A percentile compares a stretch with the other conserved stretches of the same genome.
These are phyloP conservation scores for Psophocarpus tetragonolobus DNA, from an alignment of 306 rosid genomes.

Conservation along the genomic window DNA sequence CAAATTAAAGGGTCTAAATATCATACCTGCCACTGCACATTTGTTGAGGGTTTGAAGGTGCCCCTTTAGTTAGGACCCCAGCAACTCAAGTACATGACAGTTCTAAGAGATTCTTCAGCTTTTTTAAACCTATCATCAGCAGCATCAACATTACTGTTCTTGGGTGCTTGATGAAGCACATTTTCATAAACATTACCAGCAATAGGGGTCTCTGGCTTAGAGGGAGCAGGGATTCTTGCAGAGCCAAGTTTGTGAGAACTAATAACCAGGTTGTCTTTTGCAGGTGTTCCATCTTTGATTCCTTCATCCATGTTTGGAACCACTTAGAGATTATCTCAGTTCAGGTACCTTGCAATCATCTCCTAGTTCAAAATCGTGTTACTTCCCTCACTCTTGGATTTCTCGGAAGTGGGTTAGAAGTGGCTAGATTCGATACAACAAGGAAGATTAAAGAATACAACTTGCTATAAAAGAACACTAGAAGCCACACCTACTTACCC, in stretches of 20 bases:
- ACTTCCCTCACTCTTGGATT: background rate
- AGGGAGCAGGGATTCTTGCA: background rate
- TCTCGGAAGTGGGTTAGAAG: background rate
- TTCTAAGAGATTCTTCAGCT: conserved; percentile 65
- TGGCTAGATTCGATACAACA: background rate
- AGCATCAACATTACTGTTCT: background rate
- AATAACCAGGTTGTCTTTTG: conserved; percentile 16
- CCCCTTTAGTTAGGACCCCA: conserved; percentile 47
- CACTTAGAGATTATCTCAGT: background rate
- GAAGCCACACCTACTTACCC: background rate
- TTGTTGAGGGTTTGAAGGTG: background rate
- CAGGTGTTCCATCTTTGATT: conserved; percentile 25
- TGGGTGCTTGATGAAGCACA: conserved; percentile 29
- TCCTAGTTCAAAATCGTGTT: background rate
- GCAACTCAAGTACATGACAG: conserved; percentile 59
- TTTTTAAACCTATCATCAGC: conserved; percentile 45
- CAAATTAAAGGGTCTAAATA: background rate
- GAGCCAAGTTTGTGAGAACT: conserved; percentile 6
- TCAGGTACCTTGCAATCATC: conserved; percentile 1
- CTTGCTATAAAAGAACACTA: conserved; percentile 18
- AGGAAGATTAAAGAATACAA: conserved; percentile 6
- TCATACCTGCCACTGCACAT: background rate
- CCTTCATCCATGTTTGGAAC: conserved; percentile 34
- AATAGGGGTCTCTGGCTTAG: conserved; percentile 4
- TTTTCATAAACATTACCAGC: conserved; percentile 7